These are phyloP conservation scores for Trichophyton simii DNA, from an alignment of 2,329 filamentous ascomycete genomes.

Conservation along the genomic window DNA sequence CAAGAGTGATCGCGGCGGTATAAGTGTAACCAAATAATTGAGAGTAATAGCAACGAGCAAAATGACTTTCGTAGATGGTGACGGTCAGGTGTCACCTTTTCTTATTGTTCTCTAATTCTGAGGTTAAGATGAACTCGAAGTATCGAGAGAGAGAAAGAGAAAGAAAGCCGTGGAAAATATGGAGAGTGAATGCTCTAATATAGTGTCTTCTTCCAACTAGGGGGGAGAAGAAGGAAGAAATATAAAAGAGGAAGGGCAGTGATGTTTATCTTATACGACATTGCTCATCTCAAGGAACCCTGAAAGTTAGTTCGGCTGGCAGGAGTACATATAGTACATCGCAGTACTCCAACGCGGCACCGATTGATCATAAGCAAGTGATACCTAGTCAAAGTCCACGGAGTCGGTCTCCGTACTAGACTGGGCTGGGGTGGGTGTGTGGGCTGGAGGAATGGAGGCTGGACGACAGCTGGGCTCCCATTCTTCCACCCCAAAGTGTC, in stretches of 20 bases:
- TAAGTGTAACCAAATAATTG: too few species aligned
- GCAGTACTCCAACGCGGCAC: not conserved
- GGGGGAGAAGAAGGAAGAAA: not conserved
- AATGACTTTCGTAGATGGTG: too few species aligned
- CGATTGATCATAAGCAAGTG: not conserved
- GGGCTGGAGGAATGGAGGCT: not conserved
- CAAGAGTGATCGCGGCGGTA: too few species aligned
- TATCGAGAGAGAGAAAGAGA: too few species aligned
- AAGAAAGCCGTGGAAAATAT: not conserved
- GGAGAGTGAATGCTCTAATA: too few species aligned
- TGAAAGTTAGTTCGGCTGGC: not conserved
- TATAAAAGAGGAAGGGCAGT: not conserved
- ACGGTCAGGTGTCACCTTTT: too few species aligned
- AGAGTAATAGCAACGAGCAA: too few species aligned
- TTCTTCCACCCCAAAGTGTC: not conserved
- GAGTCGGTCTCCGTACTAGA: not conserved
- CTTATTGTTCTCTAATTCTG: too few species aligned
- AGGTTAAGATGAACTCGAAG: too few species aligned
- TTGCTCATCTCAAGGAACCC: not conserved
- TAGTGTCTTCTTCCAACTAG: not conserved
- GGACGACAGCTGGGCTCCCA: not conserved
- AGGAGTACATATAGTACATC: not conserved
- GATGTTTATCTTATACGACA: not conserved
- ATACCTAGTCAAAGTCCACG: not conserved
- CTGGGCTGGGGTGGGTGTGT: not conserved